Base-by-base conservation (phyloP, 2,329 filamentous ascomycete genomes). In the Ophiostoma piceae region DNA sequence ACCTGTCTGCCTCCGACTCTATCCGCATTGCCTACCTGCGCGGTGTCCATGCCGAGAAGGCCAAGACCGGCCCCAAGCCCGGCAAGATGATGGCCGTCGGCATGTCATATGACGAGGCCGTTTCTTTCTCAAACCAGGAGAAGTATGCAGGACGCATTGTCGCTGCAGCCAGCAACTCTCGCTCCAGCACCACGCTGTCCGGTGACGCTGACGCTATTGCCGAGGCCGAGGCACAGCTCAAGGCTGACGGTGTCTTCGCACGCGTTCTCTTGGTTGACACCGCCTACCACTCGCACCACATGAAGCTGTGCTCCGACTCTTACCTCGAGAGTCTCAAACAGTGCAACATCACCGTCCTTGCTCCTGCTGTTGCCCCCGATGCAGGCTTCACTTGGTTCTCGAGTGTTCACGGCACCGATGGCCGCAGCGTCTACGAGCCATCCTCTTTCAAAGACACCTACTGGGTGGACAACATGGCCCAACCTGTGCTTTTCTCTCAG, bases 271-370 rank as follows among this genome's bases (percentile, higher is more conserved):
- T 74, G 1, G 79, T 84, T 0, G 81, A 84, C 64, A 82, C 78
- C 0, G 83, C 82, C 0, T 85, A 84, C 67, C 83, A 85, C 74
- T 84, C 83, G 0, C 78, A 77, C 0, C 83, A 84, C 72, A 85
- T 85, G 83, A 67, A 74, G 0, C 70, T 35, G 29, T 74, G 80
- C 0, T 77, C 79, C 0, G 72, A 51, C 0, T 71, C 76, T 67
- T 83, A 83, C 69, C 71, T 77, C 2, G 69, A 77, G 35, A 74
- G 73, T 0, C 71, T 83, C 57, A 43, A 68, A 1, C 69, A 68
- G 19, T 78, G 76, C 39, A 71, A 70, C 19, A 77, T 82, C 35
- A 51, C 71, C 0, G 32, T 68, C 1, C 16, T 67, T 2, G 70
- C 71, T 8, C 65, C 67, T 72, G 74, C 22, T 19, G 66, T 66